Base-by-base conservation (phyloP, 148 eudicot species). In the Beta vulgaris region DNA sequence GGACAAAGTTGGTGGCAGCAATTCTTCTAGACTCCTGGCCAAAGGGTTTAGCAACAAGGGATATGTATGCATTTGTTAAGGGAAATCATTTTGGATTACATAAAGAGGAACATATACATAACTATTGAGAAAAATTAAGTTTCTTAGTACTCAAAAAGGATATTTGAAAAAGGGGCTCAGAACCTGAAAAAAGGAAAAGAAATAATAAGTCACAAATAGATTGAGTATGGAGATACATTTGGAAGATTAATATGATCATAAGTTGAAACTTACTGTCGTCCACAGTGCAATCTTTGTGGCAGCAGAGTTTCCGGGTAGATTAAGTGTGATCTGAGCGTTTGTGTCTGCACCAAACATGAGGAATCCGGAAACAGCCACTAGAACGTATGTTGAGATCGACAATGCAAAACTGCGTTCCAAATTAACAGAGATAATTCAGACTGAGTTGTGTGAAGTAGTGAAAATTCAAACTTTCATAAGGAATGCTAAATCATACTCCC, bases 311-410 rank as follows among this genome's bases (percentile, higher is more conserved):
- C 69, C 59, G 51, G 98, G 97, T 82, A 94, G 70, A 79, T 94
- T 94, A 59, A 94, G 86, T 23, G 97, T 94, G 74, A 94, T 82
- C 82, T 91, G 97, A 29, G 96, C 80, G 54, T 77, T 43, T 4
- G 98, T 91, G 68, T 68, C 80, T 76, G 91, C 84, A 36, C 97
- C 98, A 73, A 91, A 94, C 91, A 94, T 88, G 73, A 91, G 98
- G 72, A 80, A 94, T 48, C 98, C 98, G 83, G 86, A 65, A 21
- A 88, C 19, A 39, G 93, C 93, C 76, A 87, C 88, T 66, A 79
- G 78, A 6, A 91, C 89, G 55, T 94, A 94, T 28, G 91, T 15
- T 51, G 86, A 57, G 23, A 86, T 71, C 39, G 93, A 88, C 85
- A 94, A 71, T 37, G 81, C 10, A 77, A 94, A 91, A 71, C 98